Conservation (phyloP, 495 filamentous ascomycete species). For the Lasiosphaeria hispida region DNA sequence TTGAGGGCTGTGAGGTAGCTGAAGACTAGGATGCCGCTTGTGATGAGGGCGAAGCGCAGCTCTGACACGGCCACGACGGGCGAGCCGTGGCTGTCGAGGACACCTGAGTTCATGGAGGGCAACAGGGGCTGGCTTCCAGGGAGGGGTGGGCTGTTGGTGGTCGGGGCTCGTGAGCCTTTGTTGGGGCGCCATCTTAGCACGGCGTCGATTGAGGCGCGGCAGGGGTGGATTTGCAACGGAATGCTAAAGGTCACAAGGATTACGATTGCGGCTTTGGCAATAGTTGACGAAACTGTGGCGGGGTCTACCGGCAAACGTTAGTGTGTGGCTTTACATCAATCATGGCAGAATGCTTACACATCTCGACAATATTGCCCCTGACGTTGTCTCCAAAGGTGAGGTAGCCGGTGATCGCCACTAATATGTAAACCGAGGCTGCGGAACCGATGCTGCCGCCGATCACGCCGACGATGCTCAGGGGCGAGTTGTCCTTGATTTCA, state of each 20-base stretch:
- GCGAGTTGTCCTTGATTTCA: conserved; percentile 84
- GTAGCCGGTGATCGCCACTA: conserved; percentile 93
- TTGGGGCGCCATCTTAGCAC: conserved; percentile 88
- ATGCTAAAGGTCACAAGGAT: conserved; percentile 96
- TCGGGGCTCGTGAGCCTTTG: conserved; percentile 74
- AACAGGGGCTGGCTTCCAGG: conserved; percentile 44
- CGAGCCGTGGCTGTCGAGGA: conserved; percentile 40
- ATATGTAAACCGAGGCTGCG: conserved; percentile 74
- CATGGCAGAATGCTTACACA: conserved; percentile 57
- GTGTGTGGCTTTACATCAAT: neutral
- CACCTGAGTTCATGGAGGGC: conserved; percentile 23
- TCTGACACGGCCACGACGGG: conserved; percentile 66
- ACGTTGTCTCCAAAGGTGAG: conserved; percentile 88
- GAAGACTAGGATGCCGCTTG: conserved; percentile 75
- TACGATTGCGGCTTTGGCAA: conserved; percentile 92
- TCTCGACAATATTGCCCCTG: conserved; percentile 85
- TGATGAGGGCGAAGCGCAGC: conserved; percentile 83
- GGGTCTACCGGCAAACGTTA: conserved; percentile 49
- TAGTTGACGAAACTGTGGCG: conserved; percentile 77
- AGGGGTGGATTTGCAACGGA: conserved; percentile 92
- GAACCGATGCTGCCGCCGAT: conserved; percentile 80
- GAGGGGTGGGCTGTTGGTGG: conserved; percentile 30
- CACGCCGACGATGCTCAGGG: conserved; percentile 71
- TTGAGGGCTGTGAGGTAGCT: conserved; percentile 87
- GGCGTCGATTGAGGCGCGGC: conserved; percentile 87